Evolutionary conservation across 352 stramenopile species (phyloP).

Genomic region (Pythium aphanidermatum): DNA sequence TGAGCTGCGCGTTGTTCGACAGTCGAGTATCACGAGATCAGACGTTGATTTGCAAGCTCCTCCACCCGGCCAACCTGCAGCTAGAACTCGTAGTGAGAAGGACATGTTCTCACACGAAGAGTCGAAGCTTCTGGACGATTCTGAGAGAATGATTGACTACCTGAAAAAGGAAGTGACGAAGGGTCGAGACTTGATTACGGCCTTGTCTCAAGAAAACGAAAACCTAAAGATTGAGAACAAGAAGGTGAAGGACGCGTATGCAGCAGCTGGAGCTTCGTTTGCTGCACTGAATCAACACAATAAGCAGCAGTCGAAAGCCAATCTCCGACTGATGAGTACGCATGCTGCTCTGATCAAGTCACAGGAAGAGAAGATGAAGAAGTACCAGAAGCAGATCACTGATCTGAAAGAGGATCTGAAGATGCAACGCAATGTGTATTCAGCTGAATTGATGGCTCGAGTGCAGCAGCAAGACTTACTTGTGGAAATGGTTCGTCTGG

Average conservation of each 20-base stretch:
- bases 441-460: slow-evolving; percentile 64
- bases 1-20: slow-evolving; percentile 52
- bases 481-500: slow-evolving; percentile 42
- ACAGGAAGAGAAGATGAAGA: slow-evolving; percentile 89
- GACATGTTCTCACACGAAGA: slow-evolving; percentile 30
- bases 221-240: slow-evolving; percentile 85
- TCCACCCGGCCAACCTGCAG: slow-evolving; percentile 9
- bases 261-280: slow-evolving; percentile 88
- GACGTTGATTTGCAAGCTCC: slow-evolving; percentile 37
- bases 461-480: slow-evolving; percentile 51
- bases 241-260: slow-evolving; percentile 92
- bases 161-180: slow-evolving; percentile 76
- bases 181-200: slow-evolving; percentile 56
- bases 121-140: slow-evolving; percentile 71
- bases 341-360: slow-evolving; percentile 82
- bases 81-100: slow-evolving; percentile 26
- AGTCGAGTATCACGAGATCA: slow-evolving; percentile 36
- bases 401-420: slow-evolving; percentile 79
- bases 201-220: slow-evolving; percentile 69
- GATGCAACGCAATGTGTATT: slow-evolving; percentile 77
- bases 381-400: slow-evolving; percentile 80
- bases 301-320: slow-evolving; percentile 91
- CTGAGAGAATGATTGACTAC: slow-evolving; percentile 82
- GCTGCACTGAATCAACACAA: slow-evolving; percentile 91
- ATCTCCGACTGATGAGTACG: slow-evolving; percentile 86